Base-by-base conservation (phyloP, 1,284 basidiomycete genomes). In the Singerocomus inundabilis region DNA sequence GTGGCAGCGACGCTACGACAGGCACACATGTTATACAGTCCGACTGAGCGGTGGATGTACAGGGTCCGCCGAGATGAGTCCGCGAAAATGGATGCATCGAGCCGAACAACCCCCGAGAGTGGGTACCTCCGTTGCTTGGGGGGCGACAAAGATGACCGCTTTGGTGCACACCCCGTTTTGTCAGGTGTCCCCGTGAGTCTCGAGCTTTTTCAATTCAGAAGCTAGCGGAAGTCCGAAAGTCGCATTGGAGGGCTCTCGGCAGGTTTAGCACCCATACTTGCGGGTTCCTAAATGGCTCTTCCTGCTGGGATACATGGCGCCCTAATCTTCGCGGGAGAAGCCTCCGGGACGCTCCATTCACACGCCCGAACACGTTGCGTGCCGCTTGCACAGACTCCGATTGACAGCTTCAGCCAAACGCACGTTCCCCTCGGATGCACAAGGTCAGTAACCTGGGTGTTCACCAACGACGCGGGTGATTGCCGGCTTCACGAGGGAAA, bases 251-350 rank as follows among this genome's bases (percentile, higher is more conserved):
- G 12, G 16, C 24, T 10, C 24, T 48, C 21, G 38, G 36, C 31
- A 18, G 26, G 15, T 45, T 35, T 33, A 40, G 29, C 1, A 12
- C 24, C 13, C 25, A 12, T 21, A 21, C 21, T 4, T 12, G 37
- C 25, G 33, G n/a, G 33, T 28, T 12, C 36, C 25, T 34, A 43
- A 38, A 29, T 11, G 39, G 31, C 32, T 37, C 34, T 11, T 18
- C 32, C 34, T 34, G 10, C 18, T 36, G 34, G 30, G 48, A 35
- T 46, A 51, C n/a, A 9, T 44, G 39, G 26, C 26, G 16, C 11
- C 12, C 25, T 37, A 53, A 65, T 63, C 53, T 54, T 65, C 66
- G 66, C 63, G 67, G 63, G 67, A 65, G 67, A 65, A 69, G 64
- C 37, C 16, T 21, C 21, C 21, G 21, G 18, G 41, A 36, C 39